These are phyloP conservation scores for Suillus subalutaceus DNA, from an alignment of 768 basidiomycete species.

Conservation along the genomic window DNA sequence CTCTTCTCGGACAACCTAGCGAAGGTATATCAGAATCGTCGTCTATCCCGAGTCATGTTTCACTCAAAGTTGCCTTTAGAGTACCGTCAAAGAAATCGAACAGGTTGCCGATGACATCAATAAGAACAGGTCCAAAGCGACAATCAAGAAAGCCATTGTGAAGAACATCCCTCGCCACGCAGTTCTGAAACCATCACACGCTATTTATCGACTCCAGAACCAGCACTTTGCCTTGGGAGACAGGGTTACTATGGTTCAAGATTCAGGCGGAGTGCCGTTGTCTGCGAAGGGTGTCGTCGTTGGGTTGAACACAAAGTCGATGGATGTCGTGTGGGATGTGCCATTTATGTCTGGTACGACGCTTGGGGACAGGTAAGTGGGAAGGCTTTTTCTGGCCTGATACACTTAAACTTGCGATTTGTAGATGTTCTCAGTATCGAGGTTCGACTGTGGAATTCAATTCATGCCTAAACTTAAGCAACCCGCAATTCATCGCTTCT, in stretches of 20 bases:
- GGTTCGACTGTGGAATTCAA: constrained; percentile 88
- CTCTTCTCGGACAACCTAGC: constrained; percentile 90
- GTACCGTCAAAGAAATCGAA: constrained; percentile 81
- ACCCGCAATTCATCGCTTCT: constrained; percentile 82
- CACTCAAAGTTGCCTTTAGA: constrained; percentile 41
- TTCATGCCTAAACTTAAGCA: constrained; percentile 85
- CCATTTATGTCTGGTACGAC: constrained; percentile 93
- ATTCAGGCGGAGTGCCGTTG: constrained; percentile 90
- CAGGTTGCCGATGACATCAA: constrained; percentile 69
- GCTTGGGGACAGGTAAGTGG: constrained; percentile 71
- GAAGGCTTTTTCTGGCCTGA: neutral
- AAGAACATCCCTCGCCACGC: constrained; percentile 92
- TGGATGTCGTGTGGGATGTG: constrained; percentile 97
- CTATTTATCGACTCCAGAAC: constrained; percentile 85
- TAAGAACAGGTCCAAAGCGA: constrained; percentile 55
- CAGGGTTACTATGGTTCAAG: constrained; percentile 94
- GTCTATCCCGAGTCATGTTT: neutral
- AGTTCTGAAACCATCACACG: constrained; percentile 90
- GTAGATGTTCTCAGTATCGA: constrained; percentile 88
- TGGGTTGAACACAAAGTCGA: constrained; percentile 80
- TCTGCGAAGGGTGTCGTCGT: constrained; percentile 93
- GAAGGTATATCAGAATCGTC: constrained; percentile 54
- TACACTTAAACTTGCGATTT: constrained; percentile 1
- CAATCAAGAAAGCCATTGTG: constrained; percentile 91
- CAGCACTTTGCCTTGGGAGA: constrained; percentile 90